phyloP scores from a whole-genome alignment of 2,329 filamentous ascomycete species.

The Pyrenophora seminiperda region DNA sequence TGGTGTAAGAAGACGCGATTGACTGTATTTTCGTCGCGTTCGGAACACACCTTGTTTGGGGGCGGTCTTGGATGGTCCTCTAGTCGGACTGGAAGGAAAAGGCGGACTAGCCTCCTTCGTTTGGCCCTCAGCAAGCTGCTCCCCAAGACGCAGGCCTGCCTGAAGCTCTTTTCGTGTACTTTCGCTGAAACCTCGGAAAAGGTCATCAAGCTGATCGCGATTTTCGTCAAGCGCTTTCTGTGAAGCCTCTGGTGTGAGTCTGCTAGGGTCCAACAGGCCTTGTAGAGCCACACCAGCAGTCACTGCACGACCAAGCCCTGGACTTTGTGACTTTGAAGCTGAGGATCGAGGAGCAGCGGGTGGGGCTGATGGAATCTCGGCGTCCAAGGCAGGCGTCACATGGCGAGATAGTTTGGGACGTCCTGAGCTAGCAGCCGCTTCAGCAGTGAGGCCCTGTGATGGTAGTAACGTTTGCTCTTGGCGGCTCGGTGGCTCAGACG shows the following conservation, averaged over 20 bases:
- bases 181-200: slow-evolving; percentile 49
- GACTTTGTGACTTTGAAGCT: slow-evolving; percentile 35
- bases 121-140: slow-evolving; percentile 43
- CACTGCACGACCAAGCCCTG: slow-evolving; percentile 43
- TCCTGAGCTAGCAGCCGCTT: slow-evolving; percentile 14
- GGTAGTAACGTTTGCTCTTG: slow-evolving; percentile 15
- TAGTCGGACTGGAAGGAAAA: slow-evolving; percentile 25
- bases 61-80: slow-evolving; percentile 11
- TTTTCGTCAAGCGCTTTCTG: slow-evolving; percentile 29
- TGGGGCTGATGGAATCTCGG: slow-evolving; percentile 37
- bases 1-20: slow-evolving; percentile 43
- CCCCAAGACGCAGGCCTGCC: slow-evolving; percentile 46
- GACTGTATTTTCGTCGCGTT: slow-evolving; percentile 29
- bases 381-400: slow-evolving; percentile 37
- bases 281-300: slow-evolving; percentile 48
- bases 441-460: slow-evolving; percentile 5
- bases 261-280: slow-evolving; percentile 41
- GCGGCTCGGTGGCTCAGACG: background rate
- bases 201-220: slow-evolving; percentile 39
- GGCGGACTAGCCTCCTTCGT: slow-evolving; percentile 21
- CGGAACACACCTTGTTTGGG: slow-evolving; percentile 31
- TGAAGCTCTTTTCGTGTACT: slow-evolving; percentile 47
- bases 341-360: slow-evolving; percentile 34
- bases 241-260: slow-evolving; percentile 35
- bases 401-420: slow-evolving; percentile 26